phyloP scores from a whole-genome alignment of 2,329 filamentous ascomycete genomes.

The Didymella glomerata region DNA sequence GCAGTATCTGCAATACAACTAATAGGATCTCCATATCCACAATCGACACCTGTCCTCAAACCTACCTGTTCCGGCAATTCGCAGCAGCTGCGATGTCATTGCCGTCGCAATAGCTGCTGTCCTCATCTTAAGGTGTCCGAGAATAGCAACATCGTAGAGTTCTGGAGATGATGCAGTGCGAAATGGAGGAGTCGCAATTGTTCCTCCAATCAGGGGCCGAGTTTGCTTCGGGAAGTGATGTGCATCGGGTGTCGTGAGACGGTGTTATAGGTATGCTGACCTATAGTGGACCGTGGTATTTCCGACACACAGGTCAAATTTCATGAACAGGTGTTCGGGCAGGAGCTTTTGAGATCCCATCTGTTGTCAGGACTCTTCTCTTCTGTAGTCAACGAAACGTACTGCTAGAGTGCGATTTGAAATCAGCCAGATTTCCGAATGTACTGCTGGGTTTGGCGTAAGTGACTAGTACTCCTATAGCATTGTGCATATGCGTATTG shows the following conservation, averaged over 20 bases:
- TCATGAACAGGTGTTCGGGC: constrained; percentile 19
- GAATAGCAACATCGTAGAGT: constrained; percentile 19
- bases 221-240: constrained; percentile 7
- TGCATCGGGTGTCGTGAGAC: constrained; percentile 25
- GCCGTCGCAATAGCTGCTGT: constrained; percentile 17
- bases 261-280: constrained; percentile 21
- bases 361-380: neutral
- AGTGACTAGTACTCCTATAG: constrained; percentile 2
- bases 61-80: constrained; percentile 16
- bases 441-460: neutral
- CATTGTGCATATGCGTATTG: constrained; percentile 14
- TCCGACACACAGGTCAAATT: constrained; percentile 6
- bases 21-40: constrained; percentile 19
- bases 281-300: constrained; percentile 21
- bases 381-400: neutral
- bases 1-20: constrained; percentile 17
- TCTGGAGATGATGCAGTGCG: constrained; percentile 18
- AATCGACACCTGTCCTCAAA: constrained; percentile 10
- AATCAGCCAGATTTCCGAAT: neutral
- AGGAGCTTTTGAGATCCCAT: neutral
- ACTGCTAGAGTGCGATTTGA: neutral
- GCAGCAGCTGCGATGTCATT: constrained; percentile 10
- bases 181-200: constrained; percentile 11
- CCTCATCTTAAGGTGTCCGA: constrained; percentile 16
- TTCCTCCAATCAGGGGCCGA: constrained; percentile 19